Conservation (phyloP, 176 grass and related monocot species). For the Hordeum vulgare region DNA sequence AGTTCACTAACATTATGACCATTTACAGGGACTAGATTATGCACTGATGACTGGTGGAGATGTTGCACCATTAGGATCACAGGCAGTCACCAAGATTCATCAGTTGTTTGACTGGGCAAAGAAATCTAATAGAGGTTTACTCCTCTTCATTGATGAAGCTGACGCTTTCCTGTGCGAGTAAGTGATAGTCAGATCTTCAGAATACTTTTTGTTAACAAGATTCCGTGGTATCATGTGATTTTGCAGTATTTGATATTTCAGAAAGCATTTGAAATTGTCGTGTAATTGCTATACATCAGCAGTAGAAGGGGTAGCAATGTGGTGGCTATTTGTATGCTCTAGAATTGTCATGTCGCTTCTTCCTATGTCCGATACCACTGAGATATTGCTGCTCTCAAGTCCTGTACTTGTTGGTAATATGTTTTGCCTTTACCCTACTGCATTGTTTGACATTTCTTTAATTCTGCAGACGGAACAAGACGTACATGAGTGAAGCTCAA, state of each 20-base stretch:
- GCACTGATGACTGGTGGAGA: conserved; percentile 98
- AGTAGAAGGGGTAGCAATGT: not conserved
- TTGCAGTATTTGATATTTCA: conserved; percentile 23
- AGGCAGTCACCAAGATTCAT: conserved; percentile 99
- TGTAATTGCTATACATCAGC: conserved; percentile 5
- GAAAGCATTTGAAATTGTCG: not conserved
- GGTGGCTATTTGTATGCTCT: not conserved
- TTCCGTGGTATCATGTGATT: not conserved
- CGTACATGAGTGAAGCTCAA: conserved; percentile 99
- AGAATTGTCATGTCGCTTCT: not conserved
- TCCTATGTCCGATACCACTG: not conserved
- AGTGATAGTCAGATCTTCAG: conserved; percentile 35
- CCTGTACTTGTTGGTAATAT: not conserved
- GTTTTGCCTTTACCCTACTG: not conserved
- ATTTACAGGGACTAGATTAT: conserved; percentile 84
- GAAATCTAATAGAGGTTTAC: conserved; percentile 91
- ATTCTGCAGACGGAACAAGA: conserved; percentile 79
- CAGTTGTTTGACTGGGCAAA: conserved; percentile 98
- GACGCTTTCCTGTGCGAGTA: conserved; percentile 99
- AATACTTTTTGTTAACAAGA: conserved; percentile 10
- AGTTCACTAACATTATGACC: not conserved
- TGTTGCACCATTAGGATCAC: conserved; percentile 89
- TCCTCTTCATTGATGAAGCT: conserved; percentile 95
- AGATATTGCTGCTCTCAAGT: not conserved
- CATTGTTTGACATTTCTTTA: conserved; percentile 14